phyloP scores from a whole-genome alignment of 495 filamentous ascomycete genomes.

The Talaromyces adpressus region DNA sequence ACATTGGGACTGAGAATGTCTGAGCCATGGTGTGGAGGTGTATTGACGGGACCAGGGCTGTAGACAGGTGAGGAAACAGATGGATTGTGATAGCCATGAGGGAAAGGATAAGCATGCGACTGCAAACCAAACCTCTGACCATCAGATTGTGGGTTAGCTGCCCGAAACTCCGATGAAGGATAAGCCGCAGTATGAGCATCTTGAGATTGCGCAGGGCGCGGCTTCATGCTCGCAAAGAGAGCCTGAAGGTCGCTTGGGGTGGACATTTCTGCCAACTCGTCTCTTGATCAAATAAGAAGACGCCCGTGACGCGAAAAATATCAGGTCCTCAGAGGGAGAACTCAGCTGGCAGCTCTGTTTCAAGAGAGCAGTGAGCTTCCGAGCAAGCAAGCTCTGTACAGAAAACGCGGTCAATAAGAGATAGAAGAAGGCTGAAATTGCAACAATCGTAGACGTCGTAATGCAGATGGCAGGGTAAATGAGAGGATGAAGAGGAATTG shows the following conservation, averaged over 20 bases:
- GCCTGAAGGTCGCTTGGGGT: slow-evolving; percentile 43
- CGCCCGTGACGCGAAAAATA: slow-evolving; percentile 1
- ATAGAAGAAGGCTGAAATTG: background rate
- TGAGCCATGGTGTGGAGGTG: slow-evolving; percentile 40
- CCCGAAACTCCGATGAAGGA: slow-evolving; percentile 23
- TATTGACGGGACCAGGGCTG: slow-evolving; percentile 36
- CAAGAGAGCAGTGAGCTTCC: slow-evolving; percentile 9
- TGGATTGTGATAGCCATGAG: slow-evolving; percentile 40
- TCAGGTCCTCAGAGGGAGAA: slow-evolving; percentile 2
- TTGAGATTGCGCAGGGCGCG: slow-evolving; percentile 34
- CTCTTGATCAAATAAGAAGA: slow-evolving; percentile 7
- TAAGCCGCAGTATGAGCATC: slow-evolving; percentile 27
- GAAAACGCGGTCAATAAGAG: background rate
- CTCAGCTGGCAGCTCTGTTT: slow-evolving; percentile 7
- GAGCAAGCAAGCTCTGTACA: background rate
- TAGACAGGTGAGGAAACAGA: slow-evolving; percentile 37
- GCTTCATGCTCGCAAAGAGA: slow-evolving; percentile 40
- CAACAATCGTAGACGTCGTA: background rate
- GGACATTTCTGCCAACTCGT: slow-evolving; percentile 40
- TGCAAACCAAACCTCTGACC: slow-evolving; percentile 20
- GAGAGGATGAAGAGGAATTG: background rate
- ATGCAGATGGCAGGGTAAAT: background rate
- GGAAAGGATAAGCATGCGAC: slow-evolving; percentile 12
- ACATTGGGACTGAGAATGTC: slow-evolving; percentile 43
- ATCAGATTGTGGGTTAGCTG: slow-evolving; percentile 24